Percentiles rank a stretch among this genome's conserved stretches.
Conservation (phyloP, 2,329 filamentous ascomycete genomes). For the Fusarium anthophilum region DNA sequence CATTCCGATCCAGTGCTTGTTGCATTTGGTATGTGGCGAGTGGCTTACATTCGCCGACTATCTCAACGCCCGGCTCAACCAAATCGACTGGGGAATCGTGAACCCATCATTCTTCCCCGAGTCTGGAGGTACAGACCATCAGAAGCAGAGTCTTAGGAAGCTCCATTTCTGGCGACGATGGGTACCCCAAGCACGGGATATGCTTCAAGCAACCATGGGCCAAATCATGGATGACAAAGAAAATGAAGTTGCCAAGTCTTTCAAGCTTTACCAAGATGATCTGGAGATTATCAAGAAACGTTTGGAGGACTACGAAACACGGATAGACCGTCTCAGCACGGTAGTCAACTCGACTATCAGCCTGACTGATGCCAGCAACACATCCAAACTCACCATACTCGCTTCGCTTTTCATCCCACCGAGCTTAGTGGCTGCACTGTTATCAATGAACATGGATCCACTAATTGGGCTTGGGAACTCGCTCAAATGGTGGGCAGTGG, state of each 20-base stretch:
- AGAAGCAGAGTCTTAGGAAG: not conserved
- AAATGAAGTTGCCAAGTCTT: rapidly evolving
- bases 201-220: not conserved
- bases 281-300: not conserved
- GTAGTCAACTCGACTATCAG: not conserved
- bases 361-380: not conserved
- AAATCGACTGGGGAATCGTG: not conserved
- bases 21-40: not conserved
- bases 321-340: not conserved
- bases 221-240: not conserved
- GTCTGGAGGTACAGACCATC: not conserved
- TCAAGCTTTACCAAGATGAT: not conserved
- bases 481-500: not conserved
- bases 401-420: not conserved
- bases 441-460: not conserved
- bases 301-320: not conserved
- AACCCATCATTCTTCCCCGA: not conserved
- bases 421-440: not conserved
- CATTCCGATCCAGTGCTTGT: not conserved
- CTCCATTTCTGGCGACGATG: not conserved
- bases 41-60: not conserved
- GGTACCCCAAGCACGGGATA: not conserved
- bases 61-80: not conserved
- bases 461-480: not conserved
- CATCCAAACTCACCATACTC: not conserved